phyloP scores from a whole-genome alignment of 2,329 filamentous ascomycete species.

The Lachnellula subtilissima region DNA sequence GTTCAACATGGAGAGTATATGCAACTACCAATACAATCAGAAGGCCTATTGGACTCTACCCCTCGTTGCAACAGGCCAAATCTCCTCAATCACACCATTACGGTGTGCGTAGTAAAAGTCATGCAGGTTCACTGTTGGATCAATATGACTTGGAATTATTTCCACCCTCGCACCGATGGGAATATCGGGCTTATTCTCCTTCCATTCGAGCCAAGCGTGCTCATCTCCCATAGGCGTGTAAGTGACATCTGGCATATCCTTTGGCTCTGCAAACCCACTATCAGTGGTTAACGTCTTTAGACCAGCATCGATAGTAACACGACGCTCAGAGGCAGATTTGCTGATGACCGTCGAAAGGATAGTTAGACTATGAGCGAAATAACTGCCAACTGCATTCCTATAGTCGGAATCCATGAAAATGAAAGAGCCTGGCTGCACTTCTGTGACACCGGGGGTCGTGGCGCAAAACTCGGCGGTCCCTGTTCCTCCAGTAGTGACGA shows the following conservation, averaged over 20 bases:
- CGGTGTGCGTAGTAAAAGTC: slow-evolving; percentile 47
- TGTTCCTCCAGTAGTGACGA: slow-evolving; percentile 49
- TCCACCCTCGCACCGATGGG: slow-evolving; percentile 6
- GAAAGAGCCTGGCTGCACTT: slow-evolving; percentile 51
- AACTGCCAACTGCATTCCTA: slow-evolving; percentile 45
- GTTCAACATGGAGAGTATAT: too few species aligned
- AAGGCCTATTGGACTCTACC: slow-evolving; percentile 44
- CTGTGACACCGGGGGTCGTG: slow-evolving; percentile 45
- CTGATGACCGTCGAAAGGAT: slow-evolving; percentile 46
- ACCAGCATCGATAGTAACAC: slow-evolving; percentile 45
- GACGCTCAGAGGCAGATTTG: slow-evolving; percentile 37
- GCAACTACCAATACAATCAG: too few species aligned
- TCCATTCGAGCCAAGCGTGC: slow-evolving; percentile 7
- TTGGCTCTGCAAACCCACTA: slow-evolving; percentile 32
- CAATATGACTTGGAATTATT: slow-evolving; percentile 51
- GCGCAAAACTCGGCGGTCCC: slow-evolving; percentile 51
- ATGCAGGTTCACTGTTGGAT: slow-evolving; percentile 49
- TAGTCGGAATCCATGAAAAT: slow-evolving; percentile 56
- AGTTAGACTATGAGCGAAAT: slow-evolving; percentile 45
- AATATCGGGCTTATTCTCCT: background rate
- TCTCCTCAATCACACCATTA: slow-evolving; percentile 44
- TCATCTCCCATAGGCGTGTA: slow-evolving; percentile 8
- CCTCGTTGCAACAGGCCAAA: slow-evolving; percentile 47
- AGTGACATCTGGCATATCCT: slow-evolving; percentile 5
- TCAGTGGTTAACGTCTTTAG: slow-evolving; percentile 49